Base-by-base conservation (phyloP, 768 basidiomycete genomes). In the Cyclocybe cylindracea region DNA sequence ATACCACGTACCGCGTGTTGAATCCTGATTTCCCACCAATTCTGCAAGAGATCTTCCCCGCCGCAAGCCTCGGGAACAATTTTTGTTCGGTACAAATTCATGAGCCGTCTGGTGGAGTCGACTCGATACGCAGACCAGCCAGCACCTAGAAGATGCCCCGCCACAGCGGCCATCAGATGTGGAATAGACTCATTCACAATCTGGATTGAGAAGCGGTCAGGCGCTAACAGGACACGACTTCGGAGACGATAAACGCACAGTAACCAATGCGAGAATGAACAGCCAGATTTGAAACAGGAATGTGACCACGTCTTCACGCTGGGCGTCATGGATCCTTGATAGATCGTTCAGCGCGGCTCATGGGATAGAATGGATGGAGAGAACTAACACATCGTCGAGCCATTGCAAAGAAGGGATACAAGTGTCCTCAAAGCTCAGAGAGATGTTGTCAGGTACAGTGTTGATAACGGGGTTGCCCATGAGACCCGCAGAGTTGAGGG, bases 101-200 rank as follows among this genome's bases (percentile, higher is more conserved):
- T 61, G 32, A 76, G 62, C 16, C 51, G 57, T 13, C 57, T 53
- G 8, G 74, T 72, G 7, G 65, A 69, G 8, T 50, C 39, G 18
- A 83, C 57, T 11, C 78, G 70, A 52, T 70, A 82, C 10, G 66
- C 69, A 4, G 78, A 67, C 82, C 82, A 84, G 6, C 56, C 73
- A 4, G 77, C 75, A 5, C 71, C 73, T 8, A 83, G 61, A 14
- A 73, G 57, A 52, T 81, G 80, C 4, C 76, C 78, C 16, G 67
- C 68, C 8, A 83, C 52, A 2, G 74, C 71, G 31, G 79, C 77
- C 2, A 70, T 73, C 38, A 83, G 66, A 56, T 81, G 79, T 5
- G 82, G 81, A 35, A 79, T 69, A 0, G 79, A 80, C 58, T 82
- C 79, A 47, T 71, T 74, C 43, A 80, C 50, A 39, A 83, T 67